phyloP scores from a whole-genome alignment of 2,329 filamentous ascomycete genomes.

The Fusarium illudens region DNA sequence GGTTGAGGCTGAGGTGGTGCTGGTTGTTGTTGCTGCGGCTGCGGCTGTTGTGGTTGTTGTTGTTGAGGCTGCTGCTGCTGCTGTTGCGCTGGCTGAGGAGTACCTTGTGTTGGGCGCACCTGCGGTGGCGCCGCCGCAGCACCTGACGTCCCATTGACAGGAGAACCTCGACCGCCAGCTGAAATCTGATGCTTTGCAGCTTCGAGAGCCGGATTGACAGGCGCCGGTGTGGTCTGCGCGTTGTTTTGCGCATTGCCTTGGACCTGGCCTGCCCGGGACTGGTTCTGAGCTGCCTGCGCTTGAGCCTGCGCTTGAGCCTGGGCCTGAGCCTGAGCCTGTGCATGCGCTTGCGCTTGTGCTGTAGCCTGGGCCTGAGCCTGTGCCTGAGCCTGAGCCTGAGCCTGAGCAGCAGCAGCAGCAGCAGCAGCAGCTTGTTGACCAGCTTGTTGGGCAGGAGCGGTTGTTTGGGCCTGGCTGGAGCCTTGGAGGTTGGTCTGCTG shows the following conservation, averaged over 20 bases:
- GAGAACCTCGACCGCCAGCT: conserved; percentile 42
- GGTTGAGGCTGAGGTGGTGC: conserved; percentile 38
- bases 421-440: conserved; percentile 17
- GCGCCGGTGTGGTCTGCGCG: conserved; percentile 47
- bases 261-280: conserved; percentile 28
- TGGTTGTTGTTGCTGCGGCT: conserved; percentile 16
- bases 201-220: conserved; percentile 56
- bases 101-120: conserved; percentile 40
- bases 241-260: conserved; percentile 43
- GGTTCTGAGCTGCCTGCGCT: conserved; percentile 29
- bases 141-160: conserved; percentile 42
- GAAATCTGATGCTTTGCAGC: conserved; percentile 54
- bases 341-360: conserved; percentile 23
- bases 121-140: conserved; percentile 40
- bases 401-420: conserved; percentile 14
- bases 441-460: conserved; percentile 36
- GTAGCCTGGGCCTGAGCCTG: conserved; percentile 27
- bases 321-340: conserved; percentile 28
- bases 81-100: conserved; percentile 37
- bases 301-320: conserved; percentile 20
- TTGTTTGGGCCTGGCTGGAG: conserved; percentile 38
- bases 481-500: conserved; percentile 51
- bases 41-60: background rate
- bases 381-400: conserved; percentile 21
- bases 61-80: background rate